A percentile compares a stretch with the other conserved stretches of the same genome.
Evolutionary conservation across 2,329 filamentous ascomycete genomes (phyloP).

Genomic region (Monascus ruber): DNA sequence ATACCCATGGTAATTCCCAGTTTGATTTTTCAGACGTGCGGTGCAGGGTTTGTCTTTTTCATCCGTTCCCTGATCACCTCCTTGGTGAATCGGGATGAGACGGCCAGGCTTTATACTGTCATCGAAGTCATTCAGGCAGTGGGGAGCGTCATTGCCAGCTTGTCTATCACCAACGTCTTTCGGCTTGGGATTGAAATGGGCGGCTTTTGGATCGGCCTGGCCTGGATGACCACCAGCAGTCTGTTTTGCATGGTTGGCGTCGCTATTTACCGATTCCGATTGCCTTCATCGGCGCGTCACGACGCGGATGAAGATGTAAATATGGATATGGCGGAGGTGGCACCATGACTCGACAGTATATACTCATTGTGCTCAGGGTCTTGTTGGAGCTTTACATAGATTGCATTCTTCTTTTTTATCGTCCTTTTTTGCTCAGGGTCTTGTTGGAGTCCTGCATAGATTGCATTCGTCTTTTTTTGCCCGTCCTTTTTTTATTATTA

Average conservation of each 20-base stretch:
- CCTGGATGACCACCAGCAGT: slow-evolving; percentile 32
- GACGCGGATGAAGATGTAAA: slow-evolving; percentile 1
- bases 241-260: slow-evolving; percentile 21
- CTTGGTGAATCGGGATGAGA: slow-evolving; percentile 36
- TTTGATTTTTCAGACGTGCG: slow-evolving; percentile 37
- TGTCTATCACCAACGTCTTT: slow-evolving; percentile 36
- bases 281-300: slow-evolving; percentile 6
- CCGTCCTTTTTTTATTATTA: too few species aligned
- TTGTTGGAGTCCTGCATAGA: not conserved
- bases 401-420: not conserved
- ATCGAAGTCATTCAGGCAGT: slow-evolving; percentile 39
- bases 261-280: slow-evolving; percentile 16
- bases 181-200: slow-evolving; percentile 37
- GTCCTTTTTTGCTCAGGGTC: not conserved
- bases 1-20: slow-evolving; percentile 33
- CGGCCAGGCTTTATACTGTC: slow-evolving; percentile 39
- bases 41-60: slow-evolving; percentile 37
- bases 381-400: not conserved
- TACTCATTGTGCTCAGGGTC: not conserved
- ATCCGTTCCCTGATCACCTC: slow-evolving; percentile 39
- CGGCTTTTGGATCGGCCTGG: slow-evolving; percentile 37
- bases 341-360: slow-evolving; percentile 5
- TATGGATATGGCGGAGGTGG: slow-evolving; percentile 8
- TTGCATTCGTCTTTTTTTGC: too few species aligned
- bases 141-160: slow-evolving; percentile 37